Evolutionary conservation across 305 asterid genomes (phyloP), one percentile per base, ranked within the genome.

Genomic region (Fraxinus baroniana): DNA sequence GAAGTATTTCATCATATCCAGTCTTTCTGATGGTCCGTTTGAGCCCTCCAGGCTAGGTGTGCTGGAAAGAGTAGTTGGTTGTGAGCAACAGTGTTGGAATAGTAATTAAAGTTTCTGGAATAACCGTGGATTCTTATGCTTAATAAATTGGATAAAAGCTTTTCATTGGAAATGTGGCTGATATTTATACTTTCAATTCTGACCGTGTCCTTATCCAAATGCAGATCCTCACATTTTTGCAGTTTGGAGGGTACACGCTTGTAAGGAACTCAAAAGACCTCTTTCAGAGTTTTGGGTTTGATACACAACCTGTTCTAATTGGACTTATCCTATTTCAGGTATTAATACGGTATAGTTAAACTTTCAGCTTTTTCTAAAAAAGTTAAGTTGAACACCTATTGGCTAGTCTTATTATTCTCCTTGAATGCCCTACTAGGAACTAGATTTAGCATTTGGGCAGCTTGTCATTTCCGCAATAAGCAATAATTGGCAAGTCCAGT

Each of bases 241-340:
- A 95, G 85, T 97, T 97, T 84, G 99, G 99, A 74, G 98, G 99
- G 26, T 97, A 90, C 91, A 92, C 98, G 71, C 97, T 97, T 17
- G 94, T 95, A 68, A 93, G 97, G 89, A 97, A 97, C 91, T 97
- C 99, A 15, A 92, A 92, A 82, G 97, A 93, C 80, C 87, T 97
- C 84, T 97, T 95, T 87, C 94, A 84, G 90, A 97, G 99, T 93
- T 97, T 97, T 84, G 99, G 99, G 78, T 97, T 97, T 88, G 97
- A 94, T 83, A 93, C 98, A 7, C 98, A 95, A 89, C 99, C 99
- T 26, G 97, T 97, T 86, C 94, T 97, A 70, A 94, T 97, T 83
- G 99, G 99, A 77, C 98, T 96, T 71, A 91, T 94, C 84, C 87
- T 96, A 86, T 96, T 96, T 89, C 98, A 94, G 99, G 99, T 92